A percentile compares a stretch with the other conserved stretches of the same genome.
Evolutionary conservation across 2,329 filamentous ascomycete genomes (phyloP).

Genomic region (Cytospora schulzeri): DNA sequence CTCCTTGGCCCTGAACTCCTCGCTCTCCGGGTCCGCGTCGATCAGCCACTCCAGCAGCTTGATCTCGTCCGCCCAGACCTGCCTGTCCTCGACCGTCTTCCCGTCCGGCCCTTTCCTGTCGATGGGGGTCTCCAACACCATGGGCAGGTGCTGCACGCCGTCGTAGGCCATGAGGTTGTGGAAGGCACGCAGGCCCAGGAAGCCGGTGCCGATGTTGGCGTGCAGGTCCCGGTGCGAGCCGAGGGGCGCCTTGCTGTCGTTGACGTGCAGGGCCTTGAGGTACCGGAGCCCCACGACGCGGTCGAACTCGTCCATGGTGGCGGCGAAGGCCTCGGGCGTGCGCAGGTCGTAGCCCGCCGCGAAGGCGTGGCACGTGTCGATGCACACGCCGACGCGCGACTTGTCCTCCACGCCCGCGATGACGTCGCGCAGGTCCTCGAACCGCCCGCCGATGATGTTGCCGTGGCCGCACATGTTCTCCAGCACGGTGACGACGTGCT

Average conservation of each 20-base stretch:
- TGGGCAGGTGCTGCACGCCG: conserved; percentile 75
- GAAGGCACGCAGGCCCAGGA: conserved; percentile 86
- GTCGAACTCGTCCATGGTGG: conserved; percentile 77
- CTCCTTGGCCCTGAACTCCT: conserved; percentile 71
- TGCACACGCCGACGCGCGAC: conserved; percentile 83
- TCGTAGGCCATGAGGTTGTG: conserved; percentile 86
- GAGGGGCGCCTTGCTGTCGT: conserved; percentile 92
- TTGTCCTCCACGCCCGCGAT: conserved; percentile 82
- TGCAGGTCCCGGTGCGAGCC: conserved; percentile 83
- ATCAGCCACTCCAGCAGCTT: conserved; percentile 89
- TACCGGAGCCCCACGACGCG: conserved; percentile 75
- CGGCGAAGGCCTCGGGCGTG: conserved; percentile 69
- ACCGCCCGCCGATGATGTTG: conserved; percentile 82
- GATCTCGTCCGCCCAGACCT: conserved; percentile 90
- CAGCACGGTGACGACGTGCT: conserved; percentile 76
- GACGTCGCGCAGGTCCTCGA: conserved; percentile 84
- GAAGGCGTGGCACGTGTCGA: conserved; percentile 96
- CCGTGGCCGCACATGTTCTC: conserved; percentile 95
- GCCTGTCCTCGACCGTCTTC: conserved; percentile 73
- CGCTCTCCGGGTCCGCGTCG: conserved; percentile 75
- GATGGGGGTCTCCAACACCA: conserved; percentile 96
- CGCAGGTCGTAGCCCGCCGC: conserved; percentile 91
- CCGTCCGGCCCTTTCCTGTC: conserved; percentile 68
- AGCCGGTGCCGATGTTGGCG: conserved; percentile 95
- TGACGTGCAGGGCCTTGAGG: conserved; percentile 85